Base-by-base conservation (phyloP, 1,139 yeast species). In the Meyerozyma carpophila region DNA sequence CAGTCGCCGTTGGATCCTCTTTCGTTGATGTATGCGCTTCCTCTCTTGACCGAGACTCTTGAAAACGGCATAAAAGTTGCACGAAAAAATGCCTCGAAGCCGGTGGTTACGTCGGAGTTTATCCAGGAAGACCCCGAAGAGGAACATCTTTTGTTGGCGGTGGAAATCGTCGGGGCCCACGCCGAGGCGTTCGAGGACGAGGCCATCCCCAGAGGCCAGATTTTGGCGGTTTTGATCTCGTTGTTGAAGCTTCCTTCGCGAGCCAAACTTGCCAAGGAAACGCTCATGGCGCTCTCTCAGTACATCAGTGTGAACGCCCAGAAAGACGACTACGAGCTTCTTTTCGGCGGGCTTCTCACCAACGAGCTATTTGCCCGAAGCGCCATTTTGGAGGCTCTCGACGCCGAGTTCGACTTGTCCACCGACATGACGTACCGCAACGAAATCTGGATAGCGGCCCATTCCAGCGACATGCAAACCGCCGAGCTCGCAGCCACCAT, bases 61-160 rank as follows among this genome's bases (percentile, higher is more conserved):
- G 79, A 80, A 44, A 75, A 72, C 44, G 90, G 91, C 48, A 79
- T 76, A 47, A 60, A 59, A 3, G 76, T 74, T 38, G 77, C 85
- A 1, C 55, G 75, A 43, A 75, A 67, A 52, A 78, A 75, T 52
- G 68, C 81, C 1, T 70, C 68, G 40, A 81, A 81, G 41, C 60
- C 57, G 44, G 70, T 62, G 1, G 75, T 68, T 31, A 77, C 72
- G 46, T 76, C 79, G 37, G 96, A 78, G 59, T 86, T 78, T 66
- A 79, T 72, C 31, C 84, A 84, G 48, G 94, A 86, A 57, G 95
- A 87, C 48, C 86, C 85, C 25, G 87, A 85, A 55, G 98, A 91
- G 60, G 98, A 91, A 60, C 95, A 88, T 53, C 66, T 89, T 40
- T 65, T 87, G 45, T 68, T 93, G 46, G 87, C 93, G 0, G 65